A percentile compares a stretch with the other conserved stretches of the same genome.
Evolutionary conservation across 306 rosid species (phyloP).

Genomic region (Ormosia emarginata): DNA sequence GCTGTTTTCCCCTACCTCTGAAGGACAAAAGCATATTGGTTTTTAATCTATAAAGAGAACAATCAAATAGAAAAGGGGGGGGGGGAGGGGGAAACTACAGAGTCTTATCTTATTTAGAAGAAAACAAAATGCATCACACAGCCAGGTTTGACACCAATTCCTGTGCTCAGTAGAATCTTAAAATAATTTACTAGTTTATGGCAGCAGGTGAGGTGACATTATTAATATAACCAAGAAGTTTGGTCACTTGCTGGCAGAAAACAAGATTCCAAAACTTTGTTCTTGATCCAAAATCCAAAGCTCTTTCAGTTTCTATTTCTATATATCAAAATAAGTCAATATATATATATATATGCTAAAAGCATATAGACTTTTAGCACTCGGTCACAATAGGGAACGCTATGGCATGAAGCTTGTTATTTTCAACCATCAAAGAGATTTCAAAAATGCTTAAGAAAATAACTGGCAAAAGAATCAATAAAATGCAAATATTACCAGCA

Average conservation of each 20-base stretch:
- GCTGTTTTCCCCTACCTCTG: background rate
- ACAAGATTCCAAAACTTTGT: background rate
- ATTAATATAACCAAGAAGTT: background rate
- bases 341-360: background rate
- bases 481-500: constrained; percentile 43
- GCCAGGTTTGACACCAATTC: background rate
- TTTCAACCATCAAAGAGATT: constrained; percentile 12
- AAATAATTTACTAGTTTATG: background rate
- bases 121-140: background rate
- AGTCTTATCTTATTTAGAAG: background rate
- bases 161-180: background rate
- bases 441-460: background rate
- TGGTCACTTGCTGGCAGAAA: background rate
- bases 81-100: background rate
- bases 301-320: background rate
- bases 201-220: background rate
- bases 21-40: background rate
- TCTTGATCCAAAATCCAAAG: constrained; percentile 5
- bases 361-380: background rate
- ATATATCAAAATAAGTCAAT: background rate
- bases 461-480: background rate
- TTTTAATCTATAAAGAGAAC: background rate
- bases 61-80: background rate
- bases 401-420: background rate
- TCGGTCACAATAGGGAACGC: background rate